Base-by-base conservation (phyloP, 208 protist genomes). In the Trypanosoma grayi region DNA sequence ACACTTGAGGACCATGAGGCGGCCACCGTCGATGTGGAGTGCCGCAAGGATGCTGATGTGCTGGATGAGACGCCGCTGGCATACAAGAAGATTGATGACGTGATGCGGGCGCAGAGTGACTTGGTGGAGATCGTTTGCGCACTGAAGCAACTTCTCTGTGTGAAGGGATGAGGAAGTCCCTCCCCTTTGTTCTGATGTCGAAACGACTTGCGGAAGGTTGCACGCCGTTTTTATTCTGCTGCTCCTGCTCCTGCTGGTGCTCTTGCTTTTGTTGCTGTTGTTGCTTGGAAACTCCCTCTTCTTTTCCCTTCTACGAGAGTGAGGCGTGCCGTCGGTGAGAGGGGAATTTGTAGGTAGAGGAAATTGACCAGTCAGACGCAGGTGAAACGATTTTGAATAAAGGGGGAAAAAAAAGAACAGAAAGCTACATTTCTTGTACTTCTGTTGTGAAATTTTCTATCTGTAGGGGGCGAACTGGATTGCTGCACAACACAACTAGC, bases 31-130 rank as follows among this genome's bases (percentile, higher is more conserved):
- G 81, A 81, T 31, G 73, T 94, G 33, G 82, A 86, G 53, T 94
- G 84, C 51, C 67, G 84, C 25, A 94, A 94, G 51, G 87, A 96
- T 56, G 48, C 50, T 36, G 69, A 79, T 44, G 83, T 96, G 13
- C 59, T 94, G 16, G 90, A 96, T 36, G 90, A 96, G 41, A 93
- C 87, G 4, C 90, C 90, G 0, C 56, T 66, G 11, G 87, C 87
- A 25, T 94, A 96, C 70, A 96, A 96, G 60, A 72, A 81, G 50
- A 93, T 96, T 61, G 87, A 90, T 55, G 81, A 76, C 36, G 90
- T 96, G 16, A 93, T 96, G 69, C 59, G 69, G 18, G 85, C 83
- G 10, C 90, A 96, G 60, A 20, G 41, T 8, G 85, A 92, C 47
- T 66, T 96, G 2, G 83, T 94, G 37, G 88, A 94, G 39, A 67